These are phyloP conservation scores for Blastobotrys indianensis DNA, from an alignment of 1,139 yeast species.

Conservation along the genomic window DNA sequence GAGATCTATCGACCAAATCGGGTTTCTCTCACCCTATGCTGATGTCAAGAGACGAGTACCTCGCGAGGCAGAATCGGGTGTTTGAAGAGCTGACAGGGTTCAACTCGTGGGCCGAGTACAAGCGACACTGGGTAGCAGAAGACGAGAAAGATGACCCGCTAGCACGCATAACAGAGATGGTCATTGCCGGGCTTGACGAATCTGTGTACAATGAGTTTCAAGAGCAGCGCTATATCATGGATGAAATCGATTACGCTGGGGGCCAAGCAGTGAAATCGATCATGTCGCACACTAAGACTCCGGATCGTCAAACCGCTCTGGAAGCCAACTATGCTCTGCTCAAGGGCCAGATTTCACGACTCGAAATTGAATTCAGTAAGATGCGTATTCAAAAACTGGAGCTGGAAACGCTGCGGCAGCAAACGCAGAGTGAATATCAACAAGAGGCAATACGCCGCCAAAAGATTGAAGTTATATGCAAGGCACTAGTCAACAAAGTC, in stretches of 20 bases:
- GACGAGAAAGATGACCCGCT: conserved; percentile 15
- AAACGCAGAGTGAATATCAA: conserved; percentile 8
- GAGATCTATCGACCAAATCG: neutral
- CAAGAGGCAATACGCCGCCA: conserved; percentile 12
- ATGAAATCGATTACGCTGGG: conserved; percentile 14
- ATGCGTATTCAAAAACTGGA: conserved; percentile 12
- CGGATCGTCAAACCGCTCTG: conserved; percentile 3
- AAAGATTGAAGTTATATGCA: conserved; percentile 14
- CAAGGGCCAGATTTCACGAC: conserved; percentile 14
- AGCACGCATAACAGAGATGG: conserved; percentile 16
- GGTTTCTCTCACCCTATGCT: conserved; percentile 8
- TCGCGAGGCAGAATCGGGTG: conserved; percentile 19
- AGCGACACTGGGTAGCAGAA: conserved; percentile 11
- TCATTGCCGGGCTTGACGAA: conserved; percentile 21
- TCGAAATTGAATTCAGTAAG: conserved; percentile 16
- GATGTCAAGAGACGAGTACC: conserved; percentile 21
- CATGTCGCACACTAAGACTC: neutral
- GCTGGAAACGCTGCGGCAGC: conserved; percentile 10
- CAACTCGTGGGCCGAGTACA: conserved; percentile 17
- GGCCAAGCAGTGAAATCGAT: conserved; percentile 6
- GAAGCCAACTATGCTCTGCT: conserved; percentile 12
- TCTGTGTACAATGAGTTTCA: conserved; percentile 18
- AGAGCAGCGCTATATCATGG: conserved; percentile 16
- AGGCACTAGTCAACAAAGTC: conserved; percentile 10
- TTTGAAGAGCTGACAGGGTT: conserved; percentile 20